Evolutionary conservation across 2,329 filamentous ascomycete genomes (phyloP).

Genomic region (Ceratocystiopsis minuta): DNA sequence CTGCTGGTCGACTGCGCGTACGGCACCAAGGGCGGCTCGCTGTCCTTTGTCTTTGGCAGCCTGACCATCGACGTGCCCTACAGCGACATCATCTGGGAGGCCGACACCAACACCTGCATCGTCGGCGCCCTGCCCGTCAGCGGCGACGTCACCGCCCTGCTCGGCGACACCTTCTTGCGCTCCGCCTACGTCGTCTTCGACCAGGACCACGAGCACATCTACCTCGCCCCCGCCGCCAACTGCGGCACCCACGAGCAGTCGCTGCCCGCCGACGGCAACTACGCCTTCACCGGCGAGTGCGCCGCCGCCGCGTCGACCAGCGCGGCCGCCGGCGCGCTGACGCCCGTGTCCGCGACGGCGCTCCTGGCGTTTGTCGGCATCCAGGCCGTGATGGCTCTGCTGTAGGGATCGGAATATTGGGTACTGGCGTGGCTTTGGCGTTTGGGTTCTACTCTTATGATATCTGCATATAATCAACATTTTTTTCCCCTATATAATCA

Average conservation of each 20-base stretch:
- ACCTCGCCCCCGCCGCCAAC: slow-evolving; percentile 12
- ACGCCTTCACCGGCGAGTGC: slow-evolving; percentile 11
- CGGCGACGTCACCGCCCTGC: slow-evolving; percentile 6
- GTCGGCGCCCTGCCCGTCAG: slow-evolving; percentile 8
- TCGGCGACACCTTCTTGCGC: slow-evolving; percentile 14
- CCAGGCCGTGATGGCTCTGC: slow-evolving; percentile 1
- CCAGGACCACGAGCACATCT: slow-evolving; percentile 12
- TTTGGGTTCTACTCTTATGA: too few species aligned
- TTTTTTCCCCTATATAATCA: too few species aligned
- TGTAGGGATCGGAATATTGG: slow-evolving; percentile 1
- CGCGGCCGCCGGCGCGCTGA: not conserved
- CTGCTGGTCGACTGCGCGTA: slow-evolving; percentile 12
- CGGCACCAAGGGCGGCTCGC: slow-evolving; percentile 15
- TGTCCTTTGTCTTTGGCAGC: slow-evolving; percentile 23
- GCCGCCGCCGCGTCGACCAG: not conserved
- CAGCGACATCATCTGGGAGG: slow-evolving; percentile 18
- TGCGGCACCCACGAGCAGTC: slow-evolving; percentile 12
- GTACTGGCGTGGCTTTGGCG: too few species aligned
- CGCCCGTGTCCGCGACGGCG: not conserved
- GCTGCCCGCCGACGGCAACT: slow-evolving; percentile 6
- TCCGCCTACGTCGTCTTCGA: slow-evolving; percentile 12
- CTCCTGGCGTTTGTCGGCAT: slow-evolving; percentile 2
- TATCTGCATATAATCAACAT: too few species aligned
- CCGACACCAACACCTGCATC: slow-evolving; percentile 5
- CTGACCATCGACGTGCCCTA: slow-evolving; percentile 20